Base-by-base conservation (phyloP, 768 basidiomycete species). In the Saitozyma sp. region DNA sequence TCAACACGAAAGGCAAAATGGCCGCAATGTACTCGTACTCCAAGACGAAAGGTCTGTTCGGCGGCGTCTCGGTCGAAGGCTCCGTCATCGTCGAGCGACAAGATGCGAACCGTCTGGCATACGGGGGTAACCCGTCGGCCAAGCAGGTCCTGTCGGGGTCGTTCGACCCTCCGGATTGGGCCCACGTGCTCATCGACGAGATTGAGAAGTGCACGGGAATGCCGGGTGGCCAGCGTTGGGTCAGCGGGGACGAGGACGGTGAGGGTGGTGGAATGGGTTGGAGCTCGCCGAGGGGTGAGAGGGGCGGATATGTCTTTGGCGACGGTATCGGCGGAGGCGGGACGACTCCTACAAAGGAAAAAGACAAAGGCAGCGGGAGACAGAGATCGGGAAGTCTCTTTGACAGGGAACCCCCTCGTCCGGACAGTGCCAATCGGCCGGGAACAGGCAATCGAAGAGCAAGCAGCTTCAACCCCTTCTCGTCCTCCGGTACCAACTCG, bases 31-130 rank as follows among this genome's bases (percentile, higher is more conserved):
- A 81, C 63, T 78, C 77, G 1, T 83, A 83, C 65, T 80, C 78
- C 8, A 95, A 94, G 78, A 93, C 93, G 0, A 86, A 90, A 58
- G 95, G 95, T 19, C 84, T 97, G 3, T 97, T 96, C 64, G 94
- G 95, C 39, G 95, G 95, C 6, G 83, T 96, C 10, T 92, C 90
- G 0, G 69, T 83, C 50, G 83, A 83, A 71, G 92, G 92, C 11
- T 90, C 89, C 1, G 87, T 96, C 55, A 93, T 98, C 62, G 84
- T 96, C 14, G 95, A 96, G 79, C 86, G 95, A 45, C 89, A 92
- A 73, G 95, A 99, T 78, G 91, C 92, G 9, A 97, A 96, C 74
- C 82, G 85, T 1, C 83, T 87, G 54, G 94, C 94, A 2, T 96
- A 96, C 73, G 78, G 76, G 6, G 66, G 69, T 2, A 84, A 88